Evolutionary conservation across 805 yeast genomes (phyloP), one percentile per base, ranked within the genome.

Genomic region (Metschnikowia lachancei): DNA sequence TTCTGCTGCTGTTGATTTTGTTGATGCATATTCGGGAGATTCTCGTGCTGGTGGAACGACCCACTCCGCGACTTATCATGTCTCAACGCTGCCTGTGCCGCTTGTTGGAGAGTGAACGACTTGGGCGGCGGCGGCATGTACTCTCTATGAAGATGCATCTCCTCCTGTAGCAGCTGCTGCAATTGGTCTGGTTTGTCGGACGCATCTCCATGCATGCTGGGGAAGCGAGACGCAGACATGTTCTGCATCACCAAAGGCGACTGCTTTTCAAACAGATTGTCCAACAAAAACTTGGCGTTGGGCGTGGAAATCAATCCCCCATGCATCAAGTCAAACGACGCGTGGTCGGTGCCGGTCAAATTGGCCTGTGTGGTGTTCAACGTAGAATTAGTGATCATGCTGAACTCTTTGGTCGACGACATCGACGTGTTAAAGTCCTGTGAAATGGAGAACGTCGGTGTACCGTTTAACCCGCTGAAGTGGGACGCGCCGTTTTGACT

Each of bases 261-360:
- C n/a, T 64, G 63, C 44, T 64, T 65, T 30, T 70, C 75, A 40
- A 68, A 66, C 55, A 69, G 61, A 39, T 65, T 66, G 43, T 72
- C 76, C 19, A 70, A 57, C 31, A 71, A 57, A 37, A 55, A 69
- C 55, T 69, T 71, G 16, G 67, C 64, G 56, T 70, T 69, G 24
- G 76, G 75, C 2, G 75, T 71, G 24, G 70, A 64, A 7, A 69
- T 54, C 12, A 65, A 44, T 9, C 71, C 70, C 9, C 67, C 69
- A 24, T 55, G 54, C 50, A 53, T 46, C 36, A 67, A 43, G 31
- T 72, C 76, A 53, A 71, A 70, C 9, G 72, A 67, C 2, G 72
- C 59, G 41, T 71, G 76, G 32, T 72, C 76, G 12, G 62, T 51
- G n/a, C 69, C 52, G 45, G 69, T 70, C 47, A 69, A 54, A 47